Evolutionary conservation across 139 green algal genomes (phyloP), one percentile per base, ranked within the genome.

Genomic region (Mesostigma viride): DNA sequence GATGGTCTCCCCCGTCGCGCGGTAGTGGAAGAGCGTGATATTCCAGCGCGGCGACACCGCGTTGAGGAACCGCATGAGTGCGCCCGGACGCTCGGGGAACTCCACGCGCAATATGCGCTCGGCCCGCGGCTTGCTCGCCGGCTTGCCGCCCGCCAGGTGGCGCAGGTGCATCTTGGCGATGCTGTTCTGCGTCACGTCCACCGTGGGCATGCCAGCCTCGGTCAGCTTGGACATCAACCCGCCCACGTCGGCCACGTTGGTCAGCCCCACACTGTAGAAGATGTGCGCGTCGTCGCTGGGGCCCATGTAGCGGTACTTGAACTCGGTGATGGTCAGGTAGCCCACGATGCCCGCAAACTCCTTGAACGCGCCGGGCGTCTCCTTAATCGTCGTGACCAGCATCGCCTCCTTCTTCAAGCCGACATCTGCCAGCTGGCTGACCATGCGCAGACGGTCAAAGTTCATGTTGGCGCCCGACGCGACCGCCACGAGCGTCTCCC

Each of bases 11-110:
- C n/a, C n/a, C n/a, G n/a, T n/a, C n/a, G n/a, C n/a, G n/a, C n/a
- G n/a, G 83, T 98, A 99, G 83, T 97, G 91, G 82, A 98, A 97
- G 17, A 97, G 80, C 3, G 92, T 94, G 47, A 99, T 81, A 63
- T 95, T 91, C 83, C 83, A 98, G 2, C 69, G 69, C 1, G 90
- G 83, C 1, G 72, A 86, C 2, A 97, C 24, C 0, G 70, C 70
- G 1, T 76, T 58, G 51, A 99, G 73, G 81, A 99, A 97, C 35
- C 68, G 67, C 5, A 64, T 46, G 35, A 99, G 81, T 1, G 93
- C 87, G 0, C 92, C 92, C 1, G 84, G 71, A 1, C 84, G 69
- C 78, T 99, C 93, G 2, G 93, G 93, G 68, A 98, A 98, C 27
- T 84, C 82, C 17, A 84, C 69, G 8, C 69, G 76, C 62, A 86